phyloP scores from a whole-genome alignment of 805 yeast species.

The Schwanniomyces occidentalis region DNA sequence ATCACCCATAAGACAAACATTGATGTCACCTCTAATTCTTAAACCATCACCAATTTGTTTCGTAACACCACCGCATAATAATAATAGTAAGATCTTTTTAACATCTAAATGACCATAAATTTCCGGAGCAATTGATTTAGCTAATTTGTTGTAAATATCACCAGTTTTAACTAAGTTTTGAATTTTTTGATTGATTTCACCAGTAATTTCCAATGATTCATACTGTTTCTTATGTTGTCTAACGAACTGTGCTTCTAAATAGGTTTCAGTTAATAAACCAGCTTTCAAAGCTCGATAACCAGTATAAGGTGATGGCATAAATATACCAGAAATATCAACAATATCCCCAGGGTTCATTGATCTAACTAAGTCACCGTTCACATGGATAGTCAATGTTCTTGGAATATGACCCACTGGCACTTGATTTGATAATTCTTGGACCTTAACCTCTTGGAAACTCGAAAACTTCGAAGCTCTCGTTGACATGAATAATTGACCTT shows the following conservation, averaged over 20 bases:
- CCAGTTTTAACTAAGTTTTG: conserved; percentile 57
- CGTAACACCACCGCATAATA: conserved; percentile 93
- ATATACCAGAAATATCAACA: conserved; percentile 90
- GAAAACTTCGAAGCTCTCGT: conserved; percentile 95
- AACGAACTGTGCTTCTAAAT: conserved; percentile 82
- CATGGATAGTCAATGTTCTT: conserved; percentile 77
- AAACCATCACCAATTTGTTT: conserved; percentile 95
- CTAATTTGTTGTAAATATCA: conserved; percentile 73
- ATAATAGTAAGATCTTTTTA: conserved; percentile 81
- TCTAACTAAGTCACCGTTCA: conserved; percentile 91
- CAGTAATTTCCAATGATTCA: conserved; percentile 59
- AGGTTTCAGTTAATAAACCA: conserved; percentile 92
- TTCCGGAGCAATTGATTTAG: conserved; percentile 95
- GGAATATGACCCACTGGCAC: conserved; percentile 99
- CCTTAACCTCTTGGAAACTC: conserved; percentile 91
- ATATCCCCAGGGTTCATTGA: conserved; percentile 90
- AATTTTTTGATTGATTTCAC: conserved; percentile 57
- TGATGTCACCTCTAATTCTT: conserved; percentile 96
- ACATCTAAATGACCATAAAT: conserved; percentile 93
- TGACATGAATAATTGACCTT: conserved; percentile 87
- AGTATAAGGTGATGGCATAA: conserved; percentile 92
- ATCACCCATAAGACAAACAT: conserved; percentile 96
- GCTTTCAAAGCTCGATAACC: conserved; percentile 93
- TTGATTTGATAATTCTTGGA: conserved; percentile 93
- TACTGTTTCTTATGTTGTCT: conserved; percentile 88